Percentiles rank a stretch among this genome's conserved stretches.
phyloP scores from a whole-genome alignment of 2,329 filamentous ascomycete genomes.

The Colletotrichum sp. region DNA sequence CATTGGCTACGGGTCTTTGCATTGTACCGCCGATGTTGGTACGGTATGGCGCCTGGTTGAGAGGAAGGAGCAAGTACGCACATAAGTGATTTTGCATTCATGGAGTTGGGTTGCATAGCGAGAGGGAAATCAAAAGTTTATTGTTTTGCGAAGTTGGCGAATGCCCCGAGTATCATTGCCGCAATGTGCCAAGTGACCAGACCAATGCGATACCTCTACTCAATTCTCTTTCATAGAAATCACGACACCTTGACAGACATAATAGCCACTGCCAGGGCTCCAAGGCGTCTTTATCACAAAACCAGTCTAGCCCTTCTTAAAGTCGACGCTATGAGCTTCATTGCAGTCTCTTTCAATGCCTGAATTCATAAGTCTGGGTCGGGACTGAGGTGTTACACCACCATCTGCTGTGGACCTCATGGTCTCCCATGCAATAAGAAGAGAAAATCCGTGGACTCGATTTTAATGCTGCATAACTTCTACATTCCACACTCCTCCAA shows the following conservation, averaged over 20 bases:
- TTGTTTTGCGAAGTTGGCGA: neutral
- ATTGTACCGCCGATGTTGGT: neutral
- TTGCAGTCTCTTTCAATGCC: too few species aligned
- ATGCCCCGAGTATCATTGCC: neutral
- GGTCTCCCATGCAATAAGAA: too few species aligned
- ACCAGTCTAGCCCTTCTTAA: too few species aligned
- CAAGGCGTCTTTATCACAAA: too few species aligned
- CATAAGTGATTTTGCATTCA: neutral
- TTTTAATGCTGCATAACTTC: too few species aligned
- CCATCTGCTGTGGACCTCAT: too few species aligned
- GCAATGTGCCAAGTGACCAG: neutral
- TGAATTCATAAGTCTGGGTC: too few species aligned
- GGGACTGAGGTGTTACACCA: too few species aligned
- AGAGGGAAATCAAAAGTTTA: neutral
- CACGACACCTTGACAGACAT: neutral
- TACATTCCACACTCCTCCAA: too few species aligned
- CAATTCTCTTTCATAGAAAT: rapidly evolving
- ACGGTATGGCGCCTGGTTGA: neutral
- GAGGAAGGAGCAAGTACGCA: neutral
- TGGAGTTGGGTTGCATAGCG: neutral
- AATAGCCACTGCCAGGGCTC: rapidly evolving
- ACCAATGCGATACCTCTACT: neutral
- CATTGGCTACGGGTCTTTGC: neutral
- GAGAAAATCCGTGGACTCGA: too few species aligned
- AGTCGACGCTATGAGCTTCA: too few species aligned